Base-by-base conservation (phyloP, 768 basidiomycete species). In the Paxillus ammoniavirescens region DNA sequence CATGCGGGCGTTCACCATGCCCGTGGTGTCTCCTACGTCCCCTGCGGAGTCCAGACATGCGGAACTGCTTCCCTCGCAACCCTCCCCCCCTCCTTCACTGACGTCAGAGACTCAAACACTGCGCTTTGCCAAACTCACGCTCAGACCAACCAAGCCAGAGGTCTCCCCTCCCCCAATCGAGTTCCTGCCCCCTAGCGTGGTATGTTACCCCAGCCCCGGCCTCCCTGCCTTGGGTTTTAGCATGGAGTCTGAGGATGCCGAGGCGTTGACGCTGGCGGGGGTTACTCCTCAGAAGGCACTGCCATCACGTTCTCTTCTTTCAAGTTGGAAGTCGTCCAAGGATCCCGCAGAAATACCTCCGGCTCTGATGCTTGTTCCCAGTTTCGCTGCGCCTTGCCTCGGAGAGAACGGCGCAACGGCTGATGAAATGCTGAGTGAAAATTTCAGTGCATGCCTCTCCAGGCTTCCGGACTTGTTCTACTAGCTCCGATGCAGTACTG, bases 131-230 rank as follows among this genome's bases (percentile, higher is more conserved):
- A 40, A 40, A 42, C n/a, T 47, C 10, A 37, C 2, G 30, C 38
- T 66, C 9, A 51, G 36, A 10, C 63, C 65, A 28, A 62, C 65
- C 21, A 49, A 51, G 9, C 28, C 57, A 28, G 57, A 54, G 23
- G 37, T 53, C 42, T 47, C 61, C 1, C 64, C 66, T n/a, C 66
- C 64, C 5, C 61, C 58, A 1, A 59, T 61, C 31, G 61, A 63
- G 2, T 5, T 8, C 13, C 33, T 58, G 15, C 58, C 58, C 3
- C 52, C 58, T 10, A 55, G 55, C 42, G 15, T 52, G 41, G 18
- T 44, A 9, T 51, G 42, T 12, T 44, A 43, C 33, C 23, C 30
- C 15, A 21, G 42, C 23, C 30, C 23, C 18, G n/a, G 33, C 36
- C 18, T 51, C 28, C 28, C 5, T 33, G n/a, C 48, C 14, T 26